A percentile compares a stretch with the other conserved stretches of the same genome.
phyloP scores from a whole-genome alignment of 768 basidiomycete genomes.

The Cystobasidium ongulense region DNA sequence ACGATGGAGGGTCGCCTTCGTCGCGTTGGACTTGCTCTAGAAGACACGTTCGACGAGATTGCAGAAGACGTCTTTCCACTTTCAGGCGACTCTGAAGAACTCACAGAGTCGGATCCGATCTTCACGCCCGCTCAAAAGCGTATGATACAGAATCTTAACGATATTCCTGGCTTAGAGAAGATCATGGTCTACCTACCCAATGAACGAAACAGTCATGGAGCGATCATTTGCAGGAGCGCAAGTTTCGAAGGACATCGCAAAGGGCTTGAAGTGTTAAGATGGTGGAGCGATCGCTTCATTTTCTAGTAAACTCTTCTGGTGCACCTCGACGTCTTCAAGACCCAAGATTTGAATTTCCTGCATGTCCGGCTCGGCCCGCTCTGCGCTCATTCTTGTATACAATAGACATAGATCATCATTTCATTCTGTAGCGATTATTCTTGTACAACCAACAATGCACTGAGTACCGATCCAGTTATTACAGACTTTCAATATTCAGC shows the following conservation, averaged over 20 bases:
- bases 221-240: slow-evolving; percentile 5
- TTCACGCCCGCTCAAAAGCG: slow-evolving; percentile 21
- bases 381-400: too few species aligned
- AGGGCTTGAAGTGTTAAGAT: slow-evolving; percentile 16
- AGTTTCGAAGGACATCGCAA: slow-evolving; percentile 1
- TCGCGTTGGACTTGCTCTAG: slow-evolving; percentile 22
- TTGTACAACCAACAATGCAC: neutral
- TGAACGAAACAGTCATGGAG: slow-evolving; percentile 19
- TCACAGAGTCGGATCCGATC: slow-evolving; percentile 15
- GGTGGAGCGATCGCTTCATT: slow-evolving; percentile 18
- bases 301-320: neutral
- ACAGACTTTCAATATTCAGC: too few species aligned
- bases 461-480: too few species aligned
- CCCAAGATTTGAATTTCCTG: too few species aligned
- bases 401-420: neutral
- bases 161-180: slow-evolving; percentile 6
- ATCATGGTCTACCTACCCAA: slow-evolving; percentile 27
- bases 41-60: slow-evolving; percentile 28
- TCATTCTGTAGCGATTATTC: neutral
- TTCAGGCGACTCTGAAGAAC: neutral
- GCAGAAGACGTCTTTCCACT: slow-evolving; percentile 23
- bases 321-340: too few species aligned
- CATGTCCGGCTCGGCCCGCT: too few species aligned
- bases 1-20: slow-evolving; percentile 18
- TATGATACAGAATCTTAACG: slow-evolving; percentile 21